Percentiles rank a stretch among this genome's conserved stretches.
Evolutionary conservation across 2,329 filamentous ascomycete species (phyloP).

Genomic region (Xylaria digitata): DNA sequence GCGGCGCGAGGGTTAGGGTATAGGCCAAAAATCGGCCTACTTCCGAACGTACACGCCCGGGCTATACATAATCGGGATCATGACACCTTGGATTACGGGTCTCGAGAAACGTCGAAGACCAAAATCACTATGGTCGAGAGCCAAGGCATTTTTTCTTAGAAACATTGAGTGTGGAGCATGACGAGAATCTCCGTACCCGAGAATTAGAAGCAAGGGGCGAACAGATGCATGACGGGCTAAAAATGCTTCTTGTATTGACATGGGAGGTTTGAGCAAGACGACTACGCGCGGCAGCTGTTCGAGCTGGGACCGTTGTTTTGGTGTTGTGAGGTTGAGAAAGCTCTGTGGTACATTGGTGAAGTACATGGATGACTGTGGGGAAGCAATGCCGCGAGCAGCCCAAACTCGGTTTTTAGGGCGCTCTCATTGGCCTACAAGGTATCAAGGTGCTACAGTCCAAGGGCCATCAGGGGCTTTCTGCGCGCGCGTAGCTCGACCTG

Average conservation of each 20-base stretch:
- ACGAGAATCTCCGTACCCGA: constrained; percentile 15
- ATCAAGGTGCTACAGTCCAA: constrained; percentile 29
- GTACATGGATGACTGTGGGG: constrained; percentile 27
- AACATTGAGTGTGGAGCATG: constrained; percentile 12
- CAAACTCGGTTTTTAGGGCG: constrained; percentile 5
- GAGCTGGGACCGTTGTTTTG: constrained; percentile 25
- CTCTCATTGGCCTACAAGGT: constrained; percentile 33
- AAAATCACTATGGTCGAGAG: constrained; percentile 6
- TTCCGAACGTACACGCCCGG: constrained; percentile 15
- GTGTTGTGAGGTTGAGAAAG: constrained; percentile 25
- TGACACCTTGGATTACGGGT: constrained; percentile 12
- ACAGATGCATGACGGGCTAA: constrained; percentile 37
- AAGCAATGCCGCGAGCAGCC: constrained; percentile 20
- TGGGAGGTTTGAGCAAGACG: constrained; percentile 39
- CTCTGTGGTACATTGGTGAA: constrained; percentile 2
- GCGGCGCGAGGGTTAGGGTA: constrained; percentile 8
- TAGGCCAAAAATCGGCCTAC: constrained; percentile 3
- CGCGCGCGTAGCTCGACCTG: constrained; percentile 15
- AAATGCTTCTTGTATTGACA: constrained; percentile 34
- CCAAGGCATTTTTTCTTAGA: constrained; percentile 13
- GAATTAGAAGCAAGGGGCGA: constrained; percentile 26
- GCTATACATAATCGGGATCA: constrained; percentile 6
- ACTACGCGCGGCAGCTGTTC: constrained; percentile 41
- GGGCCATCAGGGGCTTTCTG: constrained; percentile 28
- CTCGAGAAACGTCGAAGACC: constrained; percentile 1